phyloP scores from a whole-genome alignment of 495 filamentous ascomycete species.

The Endocarpon pusillum region DNA sequence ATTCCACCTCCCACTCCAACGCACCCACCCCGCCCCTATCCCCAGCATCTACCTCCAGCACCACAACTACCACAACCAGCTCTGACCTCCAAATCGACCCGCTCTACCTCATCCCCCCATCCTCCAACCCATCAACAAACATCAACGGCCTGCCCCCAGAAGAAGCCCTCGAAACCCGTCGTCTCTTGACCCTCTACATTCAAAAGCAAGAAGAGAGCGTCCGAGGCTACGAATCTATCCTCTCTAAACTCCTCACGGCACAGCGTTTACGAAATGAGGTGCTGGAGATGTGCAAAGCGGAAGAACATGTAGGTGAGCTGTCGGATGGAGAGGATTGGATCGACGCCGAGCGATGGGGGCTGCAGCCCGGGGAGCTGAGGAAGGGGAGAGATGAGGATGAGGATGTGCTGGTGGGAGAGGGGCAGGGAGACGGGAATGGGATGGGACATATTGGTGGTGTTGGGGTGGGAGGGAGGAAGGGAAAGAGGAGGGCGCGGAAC shows the following conservation, averaged over 20 bases:
- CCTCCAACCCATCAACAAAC: constrained; percentile 56
- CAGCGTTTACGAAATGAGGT: constrained; percentile 65
- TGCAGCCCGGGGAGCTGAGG: constrained; percentile 54
- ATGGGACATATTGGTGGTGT: too few species aligned
- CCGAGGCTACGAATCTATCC: constrained; percentile 58
- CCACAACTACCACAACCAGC: constrained; percentile 30
- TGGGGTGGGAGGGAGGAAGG: too few species aligned
- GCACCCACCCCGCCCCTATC: constrained; percentile 6
- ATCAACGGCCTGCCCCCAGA: constrained; percentile 51
- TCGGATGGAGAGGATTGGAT: constrained; percentile 96
- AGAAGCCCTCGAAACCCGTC: constrained; percentile 81
- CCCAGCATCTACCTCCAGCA: constrained; percentile 23
- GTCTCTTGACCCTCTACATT: constrained; percentile 66
- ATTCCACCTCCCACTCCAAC: constrained; percentile 2
- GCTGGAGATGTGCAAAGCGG: constrained; percentile 73
- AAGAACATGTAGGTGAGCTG: constrained; percentile 71
- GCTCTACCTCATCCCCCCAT: constrained; percentile 60
- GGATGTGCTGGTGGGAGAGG: constrained; percentile 49
- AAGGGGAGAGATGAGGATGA: constrained; percentile 90
- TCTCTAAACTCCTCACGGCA: constrained; percentile 57
- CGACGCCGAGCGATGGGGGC: constrained; percentile 73
- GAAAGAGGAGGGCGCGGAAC: too few species aligned
- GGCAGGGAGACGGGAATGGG: constrained; percentile 61
- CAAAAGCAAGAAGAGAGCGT: constrained; percentile 94
- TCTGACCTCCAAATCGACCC: constrained; percentile 42